Evolutionary conservation across 768 basidiomycete species (phyloP), one percentile per base, ranked within the genome.

Genomic region (Neoboletus subvelutipes): DNA sequence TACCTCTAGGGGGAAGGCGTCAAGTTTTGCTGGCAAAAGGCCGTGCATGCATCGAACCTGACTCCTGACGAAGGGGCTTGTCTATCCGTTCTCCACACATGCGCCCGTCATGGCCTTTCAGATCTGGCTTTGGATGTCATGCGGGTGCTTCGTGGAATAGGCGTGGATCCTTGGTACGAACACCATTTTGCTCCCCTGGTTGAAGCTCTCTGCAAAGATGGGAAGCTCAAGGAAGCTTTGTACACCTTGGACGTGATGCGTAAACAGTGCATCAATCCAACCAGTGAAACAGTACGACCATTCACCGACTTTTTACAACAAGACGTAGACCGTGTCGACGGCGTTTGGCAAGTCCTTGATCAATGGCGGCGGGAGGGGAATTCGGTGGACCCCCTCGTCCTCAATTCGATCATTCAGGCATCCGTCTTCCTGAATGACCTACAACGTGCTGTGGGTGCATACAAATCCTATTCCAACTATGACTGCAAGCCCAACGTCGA

Each of bases 121-220:
- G 81, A 84, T 45, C 77, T 94, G 1, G 91, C 87, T 24, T 75
- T 81, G 15, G 83, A 86, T 41, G 88, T 81, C 29, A 72, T 94
- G 41, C 81, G 78, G 1, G 73, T 80, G 8, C 74, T 95, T 39
- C 78, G 81, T 45, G 50, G 59, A 11, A 71, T 81, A 9, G 78
- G 79, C 17, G 71, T 83, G 15, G 67, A 76, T 45, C 78, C 81
- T n/a, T 70, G 67, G 73, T 67, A 78, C 64, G 92, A 94, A 67
- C 73, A 88, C 64, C 93, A 95, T 67, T 84, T 91, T 62, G 83
- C 88, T 1, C 84, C 91, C 3, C 72, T 94, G 22, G 75, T 94
- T 31, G 88, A 93, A 66, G 85, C 91, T 0, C 85, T 88, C 64
- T 83, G 82, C 69, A 79, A 75, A 15, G 78, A 77, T 28, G 76